Base-by-base conservation (phyloP, 1,284 basidiomycete species). In the Melampsora larici-populina region DNA sequence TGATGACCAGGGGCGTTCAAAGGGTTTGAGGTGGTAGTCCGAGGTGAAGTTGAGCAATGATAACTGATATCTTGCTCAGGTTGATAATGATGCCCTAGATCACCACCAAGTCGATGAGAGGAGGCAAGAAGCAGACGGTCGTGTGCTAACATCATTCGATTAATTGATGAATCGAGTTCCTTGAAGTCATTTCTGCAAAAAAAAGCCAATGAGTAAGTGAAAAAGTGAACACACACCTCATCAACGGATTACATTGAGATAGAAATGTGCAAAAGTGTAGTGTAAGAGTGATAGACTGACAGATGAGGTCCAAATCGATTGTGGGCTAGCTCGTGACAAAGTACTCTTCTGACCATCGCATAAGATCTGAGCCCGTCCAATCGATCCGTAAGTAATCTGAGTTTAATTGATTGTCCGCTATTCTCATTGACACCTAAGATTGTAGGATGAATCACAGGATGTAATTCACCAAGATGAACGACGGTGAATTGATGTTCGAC, bases 301-400 rank as follows among this genome's bases (percentile, higher is more conserved):
- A 64, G 46, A 62, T 73, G 71, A 18, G 60, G 71, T 9, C 71
- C 71, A 31, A 64, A 73, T 8, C 29, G 15, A 63, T 73, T 73
- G n/a, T 73, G 71, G 17, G 71, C 71, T 8, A 73, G 40, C 46
- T 73, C 71, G 62, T 73, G 71, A 60, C 71, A 49, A 31, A 73
- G 46, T 7, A 73, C 71, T n/a, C 71, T 65, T 51, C 71, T 46
- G 40, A 73, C 71, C 43, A 73, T 65, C 6, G 58, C 31, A 46
- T 64, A 73, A 7, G 71, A 63, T 18, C 71, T 40, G 8, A 73
- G 60, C 6, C 60, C 63, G 8, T 73, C 48, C 33, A 73, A 60
- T n/a, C 65, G 60, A 46, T 73, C 71, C 21, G 71, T 73, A 7
- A 73, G 62, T 24, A 73, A 46, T 29, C 71, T 65, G 17, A 73